A percentile compares a stretch with the other conserved stretches of the same genome.
phyloP scores from a whole-genome alignment of 352 stramenopile genomes.

The Ophiocytium majus region DNA sequence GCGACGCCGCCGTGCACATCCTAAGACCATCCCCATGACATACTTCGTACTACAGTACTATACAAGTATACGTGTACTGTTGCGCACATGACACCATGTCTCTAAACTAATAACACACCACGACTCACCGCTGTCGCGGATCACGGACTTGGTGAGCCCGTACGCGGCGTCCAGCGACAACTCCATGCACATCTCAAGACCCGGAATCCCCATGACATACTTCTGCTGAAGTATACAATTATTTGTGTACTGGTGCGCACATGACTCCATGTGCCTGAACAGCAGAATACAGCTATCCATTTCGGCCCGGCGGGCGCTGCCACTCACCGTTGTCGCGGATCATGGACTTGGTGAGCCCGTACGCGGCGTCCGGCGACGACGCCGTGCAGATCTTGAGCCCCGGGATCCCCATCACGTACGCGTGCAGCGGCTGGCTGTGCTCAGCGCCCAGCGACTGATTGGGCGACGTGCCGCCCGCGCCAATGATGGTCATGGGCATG shows the following conservation, averaged over 20 bases:
- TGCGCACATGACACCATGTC: neutral
- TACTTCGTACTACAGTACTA: too few species aligned
- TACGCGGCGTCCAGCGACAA: slow-evolving; percentile 75
- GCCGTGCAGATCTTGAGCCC: slow-evolving; percentile 81
- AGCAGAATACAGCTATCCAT: too few species aligned
- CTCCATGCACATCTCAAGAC: slow-evolving; percentile 80
- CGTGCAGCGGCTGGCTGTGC: slow-evolving; percentile 81
- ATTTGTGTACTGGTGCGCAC: too few species aligned
- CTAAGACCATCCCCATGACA: slow-evolving; percentile 84
- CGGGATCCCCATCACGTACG: slow-evolving; percentile 83
- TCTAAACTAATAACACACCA: neutral
- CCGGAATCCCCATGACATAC: slow-evolving; percentile 81
- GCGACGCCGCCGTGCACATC: slow-evolving; percentile 75
- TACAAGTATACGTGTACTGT: too few species aligned
- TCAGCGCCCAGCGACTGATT: slow-evolving; percentile 80
- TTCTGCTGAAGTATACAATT: too few species aligned
- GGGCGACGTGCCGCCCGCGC: slow-evolving; percentile 75
- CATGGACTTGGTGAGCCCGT: slow-evolving; percentile 81
- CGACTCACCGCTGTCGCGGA: slow-evolving; percentile 69
- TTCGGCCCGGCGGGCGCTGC: too few species aligned
- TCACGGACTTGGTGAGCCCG: slow-evolving; percentile 80
- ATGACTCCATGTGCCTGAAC: slow-evolving; percentile 1
- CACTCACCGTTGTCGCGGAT: slow-evolving; percentile 73
- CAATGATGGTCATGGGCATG: slow-evolving; percentile 83
- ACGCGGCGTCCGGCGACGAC: slow-evolving; percentile 72